Evolutionary conservation across 2,329 filamentous ascomycete genomes (phyloP).

Genomic region (Diaporthe australafricana): DNA sequence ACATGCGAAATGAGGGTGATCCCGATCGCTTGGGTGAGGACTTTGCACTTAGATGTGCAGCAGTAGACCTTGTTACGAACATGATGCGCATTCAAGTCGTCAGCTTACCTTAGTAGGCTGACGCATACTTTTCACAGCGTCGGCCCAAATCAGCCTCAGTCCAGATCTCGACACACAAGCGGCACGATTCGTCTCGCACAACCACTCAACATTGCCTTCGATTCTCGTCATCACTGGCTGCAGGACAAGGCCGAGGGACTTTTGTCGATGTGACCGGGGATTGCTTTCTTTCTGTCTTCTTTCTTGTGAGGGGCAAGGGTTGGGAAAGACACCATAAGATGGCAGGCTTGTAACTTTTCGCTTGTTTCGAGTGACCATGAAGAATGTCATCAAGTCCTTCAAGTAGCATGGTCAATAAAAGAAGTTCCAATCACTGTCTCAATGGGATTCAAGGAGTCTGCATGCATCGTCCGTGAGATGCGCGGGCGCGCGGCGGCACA

Average conservation of each 20-base stretch:
- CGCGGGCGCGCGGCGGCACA: not conserved
- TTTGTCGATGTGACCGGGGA: not conserved
- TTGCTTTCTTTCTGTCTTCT: not conserved
- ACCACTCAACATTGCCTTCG: not conserved
- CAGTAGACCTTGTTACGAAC: not conserved
- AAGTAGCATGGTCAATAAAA: not conserved
- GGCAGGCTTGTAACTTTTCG: not conserved
- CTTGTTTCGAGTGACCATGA: not conserved
- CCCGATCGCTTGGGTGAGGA: constrained; percentile 1
- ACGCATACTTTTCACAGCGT: no score
- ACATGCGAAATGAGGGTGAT: constrained; percentile 8
- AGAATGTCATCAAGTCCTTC: not conserved
- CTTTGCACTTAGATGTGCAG: not conserved
- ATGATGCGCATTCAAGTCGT: not conserved
- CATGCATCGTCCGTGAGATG: not conserved
- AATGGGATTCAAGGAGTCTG: not conserved
- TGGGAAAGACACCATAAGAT: not conserved
- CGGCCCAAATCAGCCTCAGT: not conserved
- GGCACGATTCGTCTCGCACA: not conserved
- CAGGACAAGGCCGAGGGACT: not conserved
- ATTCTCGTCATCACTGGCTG: not conserved
- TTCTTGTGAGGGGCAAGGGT: not conserved
- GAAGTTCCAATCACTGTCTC: not conserved
- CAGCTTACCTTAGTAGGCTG: no score
- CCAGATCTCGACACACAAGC: not conserved